phyloP scores from a whole-genome alignment of 2,329 filamentous ascomycete genomes.

The Helicocarpus griseus region DNA sequence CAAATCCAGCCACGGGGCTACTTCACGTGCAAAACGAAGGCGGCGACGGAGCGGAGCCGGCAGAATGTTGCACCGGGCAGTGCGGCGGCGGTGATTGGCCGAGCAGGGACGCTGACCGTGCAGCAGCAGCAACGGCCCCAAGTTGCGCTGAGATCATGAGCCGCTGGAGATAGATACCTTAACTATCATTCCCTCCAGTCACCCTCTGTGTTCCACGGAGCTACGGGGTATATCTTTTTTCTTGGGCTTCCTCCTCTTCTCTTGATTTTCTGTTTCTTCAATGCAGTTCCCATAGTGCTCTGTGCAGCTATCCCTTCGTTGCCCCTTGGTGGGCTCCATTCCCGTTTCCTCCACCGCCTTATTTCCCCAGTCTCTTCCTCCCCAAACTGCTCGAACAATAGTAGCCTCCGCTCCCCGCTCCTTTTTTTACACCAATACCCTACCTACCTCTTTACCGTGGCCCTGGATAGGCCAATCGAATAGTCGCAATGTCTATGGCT shows the following conservation, averaged over 20 bases:
- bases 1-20: not conserved
- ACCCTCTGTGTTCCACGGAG: not conserved
- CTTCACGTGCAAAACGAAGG: not conserved
- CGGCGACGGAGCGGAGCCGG: not conserved
- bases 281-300: slow-evolving; percentile 1
- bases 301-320: slow-evolving; percentile 1
- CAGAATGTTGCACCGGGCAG: not conserved
- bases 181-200: slow-evolving; percentile 1
- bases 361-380: not conserved
- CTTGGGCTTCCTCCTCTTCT: not conserved
- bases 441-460: not conserved
- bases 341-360: not conserved
- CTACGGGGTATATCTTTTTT: not conserved
- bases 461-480: slow-evolving; percentile 13
- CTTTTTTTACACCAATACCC: not conserved
- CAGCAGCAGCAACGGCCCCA: not conserved
- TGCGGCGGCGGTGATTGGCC: not conserved
- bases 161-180: not conserved
- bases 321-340: slow-evolving; percentile 2
- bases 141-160: slow-evolving; percentile 1
- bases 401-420: not conserved
- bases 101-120: too few species aligned
- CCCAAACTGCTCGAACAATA: not conserved
- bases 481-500: slow-evolving; percentile 27
- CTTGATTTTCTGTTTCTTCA: not conserved